Evolutionary conservation across 768 basidiomycete genomes (phyloP), one percentile per base, ranked within the genome.

Genomic region (Leucosporidium scottii): DNA sequence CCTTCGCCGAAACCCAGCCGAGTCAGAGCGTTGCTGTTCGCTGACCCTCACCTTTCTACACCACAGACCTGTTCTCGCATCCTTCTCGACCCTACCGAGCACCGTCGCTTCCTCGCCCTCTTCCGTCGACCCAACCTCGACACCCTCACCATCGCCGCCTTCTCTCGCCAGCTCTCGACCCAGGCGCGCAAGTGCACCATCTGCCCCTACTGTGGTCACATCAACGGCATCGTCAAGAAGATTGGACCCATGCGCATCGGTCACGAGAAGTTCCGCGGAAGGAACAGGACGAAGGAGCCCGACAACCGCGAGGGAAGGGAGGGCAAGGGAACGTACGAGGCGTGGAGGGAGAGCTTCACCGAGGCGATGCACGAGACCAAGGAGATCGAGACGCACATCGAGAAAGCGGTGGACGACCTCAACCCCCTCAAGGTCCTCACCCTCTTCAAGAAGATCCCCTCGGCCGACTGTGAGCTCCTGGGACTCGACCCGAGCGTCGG

Each of bases 211-310:
- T 99, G 96, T 78, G 85, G 90, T 47, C 85, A 91, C 5, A 89
- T 88, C 2, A 99, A 99, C 77, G 96, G 96, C 31, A 85, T 89
- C 0, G 93, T 99, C 61, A 99, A 99, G 80, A 98, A 98, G 79
- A 89, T 85, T 3, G 92, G 93, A 13, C 87, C 91, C 0, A 81
- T 99, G 75, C 94, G 91, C 79, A 98, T 99, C 76, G 89, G 93
- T 59, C 96, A 99, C 76, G 96, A 98, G 81, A 94, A 94, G 78
- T 99, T 90, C 77, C 84, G 94, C 56, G 90, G 91, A 7, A 92
- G 94, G 80, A 96, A 96, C 79, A 88, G 89, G 4, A 86, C 86
- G 0, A 88, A 88, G 31, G 89, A 92, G 78, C 85, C 92, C 82
- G 90, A 91, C 73, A 87, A 85, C 74, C 93, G 89, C 83, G 89